Percentiles rank a stretch among this genome's conserved stretches.
phyloP scores from a whole-genome alignment of 208 protist genomes.

The Leishmania tarentolae region DNA sequence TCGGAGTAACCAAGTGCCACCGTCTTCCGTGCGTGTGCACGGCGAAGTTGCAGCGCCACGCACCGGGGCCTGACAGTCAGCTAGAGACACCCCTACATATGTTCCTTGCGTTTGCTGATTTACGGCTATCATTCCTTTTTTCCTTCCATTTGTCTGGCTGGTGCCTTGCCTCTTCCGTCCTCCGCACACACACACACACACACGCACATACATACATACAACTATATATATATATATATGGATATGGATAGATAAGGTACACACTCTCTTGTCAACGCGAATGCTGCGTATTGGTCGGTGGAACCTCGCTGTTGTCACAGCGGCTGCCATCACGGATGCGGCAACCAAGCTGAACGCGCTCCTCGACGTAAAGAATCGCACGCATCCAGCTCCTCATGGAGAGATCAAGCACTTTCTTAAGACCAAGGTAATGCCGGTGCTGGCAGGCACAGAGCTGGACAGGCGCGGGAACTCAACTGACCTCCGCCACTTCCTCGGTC shows the following conservation, averaged over 20 bases:
- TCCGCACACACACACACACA: neutral
- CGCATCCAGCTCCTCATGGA: constrained; percentile 31
- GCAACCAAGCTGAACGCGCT: constrained; percentile 57
- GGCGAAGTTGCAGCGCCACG: neutral
- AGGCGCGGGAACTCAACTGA: constrained; percentile 47
- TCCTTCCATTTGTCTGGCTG: neutral
- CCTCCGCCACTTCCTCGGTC: constrained; percentile 53
- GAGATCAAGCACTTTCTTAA: constrained; percentile 66
- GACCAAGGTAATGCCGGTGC: constrained; percentile 65
- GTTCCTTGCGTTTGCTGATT: neutral
- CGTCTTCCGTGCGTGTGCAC: neutral
- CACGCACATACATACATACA: neutral
- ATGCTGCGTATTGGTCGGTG: constrained; percentile 31
- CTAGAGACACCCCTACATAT: neutral
- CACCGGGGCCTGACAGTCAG: neutral
- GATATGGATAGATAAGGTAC: too few species aligned
- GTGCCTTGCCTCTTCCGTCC: neutral
- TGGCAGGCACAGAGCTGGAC: constrained; percentile 68
- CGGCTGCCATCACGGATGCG: constrained; percentile 30
- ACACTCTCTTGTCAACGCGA: too few species aligned
- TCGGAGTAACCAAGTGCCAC: neutral
- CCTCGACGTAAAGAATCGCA: constrained; percentile 44
- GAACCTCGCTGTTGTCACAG: constrained; percentile 23
- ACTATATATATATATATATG: too few species aligned
- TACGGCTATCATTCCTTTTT: neutral